Evolutionary conservation across 768 basidiomycete species (phyloP).

Genomic region (Rhodotorula graminis): DNA sequence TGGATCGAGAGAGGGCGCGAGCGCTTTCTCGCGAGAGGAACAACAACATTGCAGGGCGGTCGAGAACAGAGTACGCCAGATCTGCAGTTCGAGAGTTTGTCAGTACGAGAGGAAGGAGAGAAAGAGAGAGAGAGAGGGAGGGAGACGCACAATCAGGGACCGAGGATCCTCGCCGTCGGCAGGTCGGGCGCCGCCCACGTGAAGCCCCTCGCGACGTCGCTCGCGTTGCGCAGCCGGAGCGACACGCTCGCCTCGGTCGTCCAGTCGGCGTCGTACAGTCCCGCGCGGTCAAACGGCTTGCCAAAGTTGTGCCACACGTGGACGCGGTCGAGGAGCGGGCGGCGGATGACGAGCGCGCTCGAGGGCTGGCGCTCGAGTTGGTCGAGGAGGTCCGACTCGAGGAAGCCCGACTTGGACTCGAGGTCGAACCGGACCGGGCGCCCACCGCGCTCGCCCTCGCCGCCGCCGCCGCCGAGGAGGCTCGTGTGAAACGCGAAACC

Average conservation of each 20-base stretch:
- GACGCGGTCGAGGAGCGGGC: not conserved
- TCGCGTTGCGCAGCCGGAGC: not conserved
- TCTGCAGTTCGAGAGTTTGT: not conserved
- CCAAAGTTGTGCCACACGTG: constrained; percentile 5
- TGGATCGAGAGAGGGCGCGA: no score
- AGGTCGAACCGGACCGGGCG: not conserved
- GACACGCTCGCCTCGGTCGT: not conserved
- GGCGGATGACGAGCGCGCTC: no score
- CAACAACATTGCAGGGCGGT: no score
- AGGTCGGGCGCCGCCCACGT: not conserved
- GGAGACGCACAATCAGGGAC: not conserved
- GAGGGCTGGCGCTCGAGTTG: not conserved
- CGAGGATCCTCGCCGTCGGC: not conserved
- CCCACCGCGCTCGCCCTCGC: no score
- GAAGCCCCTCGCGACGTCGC: not conserved
- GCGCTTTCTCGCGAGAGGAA: no score
- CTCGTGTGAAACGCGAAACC: not conserved
- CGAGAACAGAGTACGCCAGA: no score
- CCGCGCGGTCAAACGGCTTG: not conserved
- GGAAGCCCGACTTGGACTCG: not conserved
- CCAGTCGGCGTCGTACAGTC: not conserved
- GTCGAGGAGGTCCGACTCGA: not conserved
- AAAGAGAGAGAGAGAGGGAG: not conserved
- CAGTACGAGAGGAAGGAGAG: not conserved
- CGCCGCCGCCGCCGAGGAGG: not conserved